Percentiles rank a stretch among this genome's conserved stretches.
Evolutionary conservation across 108 stramenopile genomes (phyloP).

Genomic region (Nitzschia palea): DNA sequence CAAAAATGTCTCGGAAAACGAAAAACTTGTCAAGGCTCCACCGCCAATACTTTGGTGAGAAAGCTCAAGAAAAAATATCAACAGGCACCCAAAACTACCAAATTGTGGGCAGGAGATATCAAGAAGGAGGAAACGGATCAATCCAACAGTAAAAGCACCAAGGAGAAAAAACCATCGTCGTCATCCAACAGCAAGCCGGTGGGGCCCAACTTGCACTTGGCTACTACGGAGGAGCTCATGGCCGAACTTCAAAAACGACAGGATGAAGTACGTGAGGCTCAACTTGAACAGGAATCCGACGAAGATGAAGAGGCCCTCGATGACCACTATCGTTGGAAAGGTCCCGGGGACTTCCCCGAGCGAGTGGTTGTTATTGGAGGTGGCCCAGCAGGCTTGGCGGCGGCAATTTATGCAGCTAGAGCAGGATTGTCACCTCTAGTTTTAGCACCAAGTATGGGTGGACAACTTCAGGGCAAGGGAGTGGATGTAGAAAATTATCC

Average conservation of each 20-base stretch:
- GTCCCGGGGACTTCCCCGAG: constrained; percentile 62
- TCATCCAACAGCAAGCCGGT: neutral
- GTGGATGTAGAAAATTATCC: constrained; percentile 96
- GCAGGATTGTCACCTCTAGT: constrained; percentile 88
- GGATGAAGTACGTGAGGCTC: constrained; percentile 79
- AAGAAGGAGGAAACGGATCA: constrained; percentile 22
- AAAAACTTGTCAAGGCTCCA: constrained; percentile 70
- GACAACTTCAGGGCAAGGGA: constrained; percentile 92
- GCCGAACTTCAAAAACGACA: constrained; percentile 80
- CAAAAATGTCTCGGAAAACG: constrained; percentile 77
- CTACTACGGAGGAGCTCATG: constrained; percentile 76
- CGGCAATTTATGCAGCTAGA: constrained; percentile 93
- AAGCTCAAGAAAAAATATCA: constrained; percentile 90
- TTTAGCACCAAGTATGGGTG: constrained; percentile 86
- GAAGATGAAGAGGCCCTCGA: constrained; percentile 65
- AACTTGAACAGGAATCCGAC: constrained; percentile 75
- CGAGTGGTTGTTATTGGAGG: constrained; percentile 89
- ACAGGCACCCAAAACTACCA: constrained; percentile 46
- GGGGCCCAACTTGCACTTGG: constrained; percentile 70
- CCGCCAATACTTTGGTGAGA: constrained; percentile 70
- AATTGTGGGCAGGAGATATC: constrained; percentile 49
- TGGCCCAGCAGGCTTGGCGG: constrained; percentile 90
- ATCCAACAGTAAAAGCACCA: neutral
- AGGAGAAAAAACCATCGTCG: constrained; percentile 7
- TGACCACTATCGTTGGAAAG: constrained; percentile 64